These are phyloP conservation scores for Nepenthes mirabilis DNA, from an alignment of 148 eudicot genomes.

Conservation along the genomic window DNA sequence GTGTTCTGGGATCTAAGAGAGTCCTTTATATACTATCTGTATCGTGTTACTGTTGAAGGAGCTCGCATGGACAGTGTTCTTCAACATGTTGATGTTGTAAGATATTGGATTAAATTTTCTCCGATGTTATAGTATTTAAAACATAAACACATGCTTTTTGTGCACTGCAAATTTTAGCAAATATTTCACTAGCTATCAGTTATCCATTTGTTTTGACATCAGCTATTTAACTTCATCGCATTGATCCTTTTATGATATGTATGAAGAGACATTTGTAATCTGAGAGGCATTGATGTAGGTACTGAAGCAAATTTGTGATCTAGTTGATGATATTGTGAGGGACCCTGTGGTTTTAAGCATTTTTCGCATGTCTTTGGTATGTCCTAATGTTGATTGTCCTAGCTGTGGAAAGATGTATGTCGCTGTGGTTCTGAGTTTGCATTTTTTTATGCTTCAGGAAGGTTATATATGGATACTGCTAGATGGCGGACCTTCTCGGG, in stretches of 20 bases:
- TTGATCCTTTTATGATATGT: neutral
- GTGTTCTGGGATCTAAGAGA: slow-evolving; percentile 87
- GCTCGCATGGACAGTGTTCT: slow-evolving; percentile 73
- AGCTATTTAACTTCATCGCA: neutral
- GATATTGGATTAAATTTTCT: slow-evolving; percentile 10
- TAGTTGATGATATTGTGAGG: slow-evolving; percentile 49
- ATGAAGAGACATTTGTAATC: neutral
- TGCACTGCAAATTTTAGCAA: neutral
- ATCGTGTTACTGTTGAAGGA: slow-evolving; percentile 65
- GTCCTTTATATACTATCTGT: slow-evolving; percentile 42
- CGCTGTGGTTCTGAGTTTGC: slow-evolving; percentile 12
- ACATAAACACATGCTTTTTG: neutral
- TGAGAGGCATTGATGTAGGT: slow-evolving; percentile 34
- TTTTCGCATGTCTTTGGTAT: slow-evolving; percentile 66
- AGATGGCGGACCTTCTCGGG: slow-evolving; percentile 95
- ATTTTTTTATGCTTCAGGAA: slow-evolving; percentile 36
- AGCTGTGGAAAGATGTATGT: neutral
- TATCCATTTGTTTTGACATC: neutral
- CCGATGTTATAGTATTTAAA: neutral
- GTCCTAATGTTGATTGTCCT: slow-evolving; percentile 7
- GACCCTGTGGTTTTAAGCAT: slow-evolving; percentile 67
- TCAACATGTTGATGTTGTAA: slow-evolving; percentile 66
- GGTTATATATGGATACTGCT: slow-evolving; percentile 85
- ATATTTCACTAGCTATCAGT: neutral
- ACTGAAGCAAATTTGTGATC: slow-evolving; percentile 51